Evolutionary conservation across 352 stramenopile species (phyloP), one percentile per base, ranked within the genome.

Genomic region (Globisporangium viniferum): DNA sequence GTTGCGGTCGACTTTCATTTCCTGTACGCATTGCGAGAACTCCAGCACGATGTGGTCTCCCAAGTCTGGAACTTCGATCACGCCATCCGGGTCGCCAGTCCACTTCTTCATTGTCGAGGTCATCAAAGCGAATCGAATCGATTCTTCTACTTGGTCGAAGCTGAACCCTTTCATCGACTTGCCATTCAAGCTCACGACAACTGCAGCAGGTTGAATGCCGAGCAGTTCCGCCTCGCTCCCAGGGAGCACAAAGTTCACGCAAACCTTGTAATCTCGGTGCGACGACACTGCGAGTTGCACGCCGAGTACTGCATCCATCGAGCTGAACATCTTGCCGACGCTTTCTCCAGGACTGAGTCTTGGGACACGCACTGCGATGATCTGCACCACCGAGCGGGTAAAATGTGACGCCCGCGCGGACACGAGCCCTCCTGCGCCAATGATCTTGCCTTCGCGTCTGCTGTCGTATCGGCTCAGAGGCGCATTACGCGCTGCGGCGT

Each of bases 1-100:
- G 54, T 91, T 91, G 57, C 75, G 79, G 70, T 94, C 86, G 48
- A 92, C 75, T 5, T 81, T 81, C 72, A 90, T 80, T 62, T 84
- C 80, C 33, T 91, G 78, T 5, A 87, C 82, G 48, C 73, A 70
- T 64, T 94, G 87, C 3, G 78, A 80, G 33, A 93, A 82, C 51
- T 91, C 80, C 29, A 94, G 71, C 49, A 80, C 61, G 22, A 86
- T 72, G 31, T 70, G 60, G 2, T 73, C 66, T 1, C 71, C 72
- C 12, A 74, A 41, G 22, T 73, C 72, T 2, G 76, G 74, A n/a
- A 90, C 73, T 7, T 74, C 69, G 5, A 80, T 64, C 29, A 41
- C 53, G 29, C 27, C 57, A 22, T 68, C 56, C 22, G 22, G 8
- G 48, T 67, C 36, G 31, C 27, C 58, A 5, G 56, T 58, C 48